Conservation (phyloP, 306 rosid genomes). For the Spatholobus suberectus region DNA sequence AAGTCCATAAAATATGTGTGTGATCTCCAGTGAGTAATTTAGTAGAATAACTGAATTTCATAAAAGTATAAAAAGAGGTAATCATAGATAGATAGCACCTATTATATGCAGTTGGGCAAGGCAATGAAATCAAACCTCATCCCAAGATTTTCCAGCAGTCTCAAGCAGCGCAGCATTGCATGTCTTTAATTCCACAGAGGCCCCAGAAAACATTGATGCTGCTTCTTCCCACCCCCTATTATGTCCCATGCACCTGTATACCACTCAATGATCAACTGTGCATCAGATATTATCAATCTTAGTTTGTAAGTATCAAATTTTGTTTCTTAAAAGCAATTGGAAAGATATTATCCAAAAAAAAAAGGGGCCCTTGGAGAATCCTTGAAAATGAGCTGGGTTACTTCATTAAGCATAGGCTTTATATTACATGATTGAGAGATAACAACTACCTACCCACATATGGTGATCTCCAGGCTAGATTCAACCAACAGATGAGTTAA, state of each 20-base stretch:
- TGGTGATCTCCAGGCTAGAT: constrained; percentile 16
- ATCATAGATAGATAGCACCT: constrained; percentile 20
- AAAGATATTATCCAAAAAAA: constrained; percentile 10
- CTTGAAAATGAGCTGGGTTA: constrained; percentile 17
- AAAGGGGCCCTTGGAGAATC: not conserved
- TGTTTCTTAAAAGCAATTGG: not conserved
- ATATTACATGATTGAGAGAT: constrained; percentile 25
- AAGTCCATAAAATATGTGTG: not conserved
- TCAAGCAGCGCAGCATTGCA: constrained; percentile 96
- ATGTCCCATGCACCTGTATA: constrained; percentile 98
- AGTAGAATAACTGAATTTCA: constrained; percentile 10
- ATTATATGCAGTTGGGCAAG: constrained; percentile 5
- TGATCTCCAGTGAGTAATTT: not conserved
- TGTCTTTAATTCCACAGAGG: constrained; percentile 82
- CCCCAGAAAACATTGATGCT: constrained; percentile 90
- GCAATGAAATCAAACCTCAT: constrained; percentile 68
- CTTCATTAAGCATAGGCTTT: constrained; percentile 11
- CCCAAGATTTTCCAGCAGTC: constrained; percentile 90
- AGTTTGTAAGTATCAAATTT: not conserved
- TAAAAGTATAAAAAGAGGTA: not conserved
- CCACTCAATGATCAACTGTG: constrained; percentile 41
- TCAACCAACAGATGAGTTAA: constrained; percentile 19
- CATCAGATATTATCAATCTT: constrained; percentile 5
- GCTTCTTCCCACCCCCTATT: constrained; percentile 99
- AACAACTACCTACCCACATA: not conserved